A percentile compares a stretch with the other conserved stretches of the same genome.
phyloP scores from a whole-genome alignment of 176 grass and related monocot species.

The Oryza meyeriana region DNA sequence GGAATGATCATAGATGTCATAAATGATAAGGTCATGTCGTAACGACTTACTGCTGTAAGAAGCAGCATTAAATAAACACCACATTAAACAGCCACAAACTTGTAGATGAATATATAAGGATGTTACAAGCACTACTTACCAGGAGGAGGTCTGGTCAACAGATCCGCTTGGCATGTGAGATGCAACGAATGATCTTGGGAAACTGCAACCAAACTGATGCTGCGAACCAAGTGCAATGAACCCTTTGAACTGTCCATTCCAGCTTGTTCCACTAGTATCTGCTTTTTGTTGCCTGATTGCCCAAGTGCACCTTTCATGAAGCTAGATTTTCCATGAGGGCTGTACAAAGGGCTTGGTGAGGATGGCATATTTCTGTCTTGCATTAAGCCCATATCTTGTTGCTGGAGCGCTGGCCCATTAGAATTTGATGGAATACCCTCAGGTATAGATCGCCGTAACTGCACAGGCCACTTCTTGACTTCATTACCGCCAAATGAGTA shows the following conservation, averaged over 20 bases:
- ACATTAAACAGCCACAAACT: constrained; percentile 20
- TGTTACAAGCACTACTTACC: constrained; percentile 37
- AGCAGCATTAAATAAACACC: background rate
- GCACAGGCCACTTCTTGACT: constrained; percentile 90
- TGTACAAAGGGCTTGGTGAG: constrained; percentile 73
- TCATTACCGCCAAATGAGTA: constrained; percentile 87
- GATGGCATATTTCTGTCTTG: constrained; percentile 87
- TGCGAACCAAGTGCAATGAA: constrained; percentile 77
- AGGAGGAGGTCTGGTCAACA: constrained; percentile 44
- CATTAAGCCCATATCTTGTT: constrained; percentile 78
- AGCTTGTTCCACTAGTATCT: constrained; percentile 65
- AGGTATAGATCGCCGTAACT: constrained; percentile 77
- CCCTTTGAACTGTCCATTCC: constrained; percentile 66
- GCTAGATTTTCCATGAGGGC: constrained; percentile 81
- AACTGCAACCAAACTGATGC: constrained; percentile 89
- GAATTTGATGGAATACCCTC: constrained; percentile 56
- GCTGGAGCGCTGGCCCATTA: constrained; percentile 63
- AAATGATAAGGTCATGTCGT: background rate
- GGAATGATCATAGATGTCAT: background rate
- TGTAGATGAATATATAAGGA: background rate
- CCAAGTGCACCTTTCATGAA: constrained; percentile 70
- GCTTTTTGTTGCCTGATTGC: constrained; percentile 75
- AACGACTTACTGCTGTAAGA: background rate
- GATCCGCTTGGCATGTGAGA: constrained; percentile 73
- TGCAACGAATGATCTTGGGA: constrained; percentile 77